A percentile compares a stretch with the other conserved stretches of the same genome.
Evolutionary conservation across 2,329 filamentous ascomycete species (phyloP).

Genomic region (Sarocladium brachiariae): DNA sequence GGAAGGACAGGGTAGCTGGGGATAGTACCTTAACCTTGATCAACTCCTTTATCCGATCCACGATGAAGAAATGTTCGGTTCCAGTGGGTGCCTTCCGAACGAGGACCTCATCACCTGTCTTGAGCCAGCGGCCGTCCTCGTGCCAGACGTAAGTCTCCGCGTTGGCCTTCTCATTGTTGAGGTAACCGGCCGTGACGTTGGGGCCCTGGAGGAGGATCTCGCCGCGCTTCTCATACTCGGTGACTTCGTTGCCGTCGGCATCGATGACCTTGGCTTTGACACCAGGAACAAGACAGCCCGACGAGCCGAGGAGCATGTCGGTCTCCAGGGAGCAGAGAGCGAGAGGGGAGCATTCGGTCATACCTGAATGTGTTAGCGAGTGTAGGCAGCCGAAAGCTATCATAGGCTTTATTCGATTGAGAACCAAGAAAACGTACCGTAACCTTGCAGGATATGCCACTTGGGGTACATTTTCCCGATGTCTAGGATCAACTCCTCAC

Average conservation of each 20-base stretch:
- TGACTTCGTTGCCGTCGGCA: slow-evolving; percentile 63
- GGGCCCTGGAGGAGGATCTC: slow-evolving; percentile 69
- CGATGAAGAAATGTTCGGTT: slow-evolving; percentile 70
- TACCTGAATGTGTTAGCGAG: slow-evolving; percentile 34
- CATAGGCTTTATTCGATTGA: too few relatives aligned
- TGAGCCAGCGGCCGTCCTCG: slow-evolving; percentile 61
- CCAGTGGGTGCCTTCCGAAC: slow-evolving; percentile 53
- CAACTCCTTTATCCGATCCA: slow-evolving; percentile 54
- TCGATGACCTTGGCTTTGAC: slow-evolving; percentile 60
- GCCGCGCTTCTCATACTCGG: slow-evolving; percentile 55
- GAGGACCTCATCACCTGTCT: slow-evolving; percentile 72
- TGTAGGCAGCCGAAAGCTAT: too few relatives aligned
- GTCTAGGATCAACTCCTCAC: slow-evolving; percentile 59
- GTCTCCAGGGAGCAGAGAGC: slow-evolving; percentile 51
- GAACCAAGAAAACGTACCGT: slow-evolving; percentile 50
- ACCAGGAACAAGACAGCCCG: slow-evolving; percentile 61
- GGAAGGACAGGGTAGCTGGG: too few relatives aligned
- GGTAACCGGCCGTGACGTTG: slow-evolving; percentile 66
- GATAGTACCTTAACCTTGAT: slow-evolving; percentile 43
- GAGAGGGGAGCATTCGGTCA: slow-evolving; percentile 73
- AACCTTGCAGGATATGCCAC: slow-evolving; percentile 64
- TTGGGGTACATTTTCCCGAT: slow-evolving; percentile 53
- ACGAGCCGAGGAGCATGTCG: slow-evolving; percentile 65
- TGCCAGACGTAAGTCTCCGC: slow-evolving; percentile 60
- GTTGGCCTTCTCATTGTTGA: slow-evolving; percentile 73